Evolutionary conservation across 306 rosid genomes (phyloP), one percentile per base, ranked within the genome.

Genomic region (Castanopsis chinensis): DNA sequence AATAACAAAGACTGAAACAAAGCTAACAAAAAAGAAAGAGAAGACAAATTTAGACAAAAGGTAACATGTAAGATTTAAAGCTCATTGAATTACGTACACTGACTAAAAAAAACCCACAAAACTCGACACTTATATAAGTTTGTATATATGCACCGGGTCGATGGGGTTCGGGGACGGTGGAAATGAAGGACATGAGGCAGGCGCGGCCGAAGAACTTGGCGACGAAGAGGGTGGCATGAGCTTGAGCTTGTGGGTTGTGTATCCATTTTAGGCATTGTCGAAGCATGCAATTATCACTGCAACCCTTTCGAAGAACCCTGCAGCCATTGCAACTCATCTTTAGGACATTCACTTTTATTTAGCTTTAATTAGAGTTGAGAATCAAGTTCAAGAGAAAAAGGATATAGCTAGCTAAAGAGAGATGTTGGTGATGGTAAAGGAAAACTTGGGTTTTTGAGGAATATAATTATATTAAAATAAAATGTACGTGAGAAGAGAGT

Each of bases 121-220:
- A 0, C 10, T 10, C 45, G 45, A 37, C 11, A 37, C 45, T 37
- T 7, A 37, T 37, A 37, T 37, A 37, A 37, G 43, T 37, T 37
- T 12, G 23, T 12, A 18, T 17, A 20, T 45, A 12, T 18, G n/a
- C 79, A 92, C 97, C 88, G 1, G 92, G 79, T 76, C 92, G 78
- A 32, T 88, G 92, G 76, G 71, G 35, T 52, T 82, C 53, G n/a
- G 91, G 82, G 18, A 92, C 92, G 21, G 86, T 52, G 82, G 90
- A 86, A 68, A 90, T 80, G 83, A 87, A 89, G 43, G 97, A 92
- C 89, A 92, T 77, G 86, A 92, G 91, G 78, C 89, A 43, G 58
- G 97, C 90, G 43, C 97, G 97, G 86, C 97, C 94, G 27, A 83
- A 88, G 90, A 88, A 92, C 83, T 87, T 92, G 89, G 97, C 87